Percentiles rank a stretch among this genome's conserved stretches.
These are phyloP conservation scores for Fusarium devonianum DNA, from an alignment of 2,329 filamentous ascomycete species.

Conservation along the genomic window DNA sequence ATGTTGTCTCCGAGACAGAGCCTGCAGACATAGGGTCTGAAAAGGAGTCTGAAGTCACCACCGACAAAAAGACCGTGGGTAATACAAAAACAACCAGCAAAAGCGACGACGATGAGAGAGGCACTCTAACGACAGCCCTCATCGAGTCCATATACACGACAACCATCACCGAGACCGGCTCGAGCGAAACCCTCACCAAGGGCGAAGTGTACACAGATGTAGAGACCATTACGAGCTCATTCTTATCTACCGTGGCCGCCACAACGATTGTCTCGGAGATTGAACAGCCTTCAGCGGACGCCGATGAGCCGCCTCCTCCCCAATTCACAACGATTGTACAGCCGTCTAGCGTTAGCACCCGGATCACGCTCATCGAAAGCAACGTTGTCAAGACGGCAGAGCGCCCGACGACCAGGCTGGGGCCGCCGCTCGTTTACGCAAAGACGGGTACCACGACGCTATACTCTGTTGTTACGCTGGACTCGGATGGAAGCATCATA, in stretches of 20 bases:
- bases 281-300: background rate
- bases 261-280: background rate
- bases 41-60: background rate
- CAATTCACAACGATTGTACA: constrained; percentile 5
- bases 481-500: constrained; percentile 10
- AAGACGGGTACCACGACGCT: constrained; percentile 28
- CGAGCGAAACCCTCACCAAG: constrained; percentile 3
- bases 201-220: constrained; percentile 14
- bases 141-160: constrained; percentile 23
- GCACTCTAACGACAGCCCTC: constrained; percentile 18
- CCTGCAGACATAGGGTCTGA: background rate
- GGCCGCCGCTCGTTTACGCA: constrained; percentile 21
- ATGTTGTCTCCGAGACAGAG: background rate
- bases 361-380: constrained; percentile 4
- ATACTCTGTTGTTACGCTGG: constrained; percentile 25
- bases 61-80: background rate
- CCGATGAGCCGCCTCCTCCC: background rate
- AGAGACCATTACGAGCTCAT: background rate
- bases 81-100: constrained; percentile 1
- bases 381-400: constrained; percentile 14
- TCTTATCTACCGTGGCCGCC: background rate
- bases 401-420: constrained; percentile 11
- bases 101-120: background rate
- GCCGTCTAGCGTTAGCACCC: constrained; percentile 7
- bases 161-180: constrained; percentile 13